phyloP scores from a whole-genome alignment of 805 yeast species.

The Cyberlindnera xylosilytica region DNA sequence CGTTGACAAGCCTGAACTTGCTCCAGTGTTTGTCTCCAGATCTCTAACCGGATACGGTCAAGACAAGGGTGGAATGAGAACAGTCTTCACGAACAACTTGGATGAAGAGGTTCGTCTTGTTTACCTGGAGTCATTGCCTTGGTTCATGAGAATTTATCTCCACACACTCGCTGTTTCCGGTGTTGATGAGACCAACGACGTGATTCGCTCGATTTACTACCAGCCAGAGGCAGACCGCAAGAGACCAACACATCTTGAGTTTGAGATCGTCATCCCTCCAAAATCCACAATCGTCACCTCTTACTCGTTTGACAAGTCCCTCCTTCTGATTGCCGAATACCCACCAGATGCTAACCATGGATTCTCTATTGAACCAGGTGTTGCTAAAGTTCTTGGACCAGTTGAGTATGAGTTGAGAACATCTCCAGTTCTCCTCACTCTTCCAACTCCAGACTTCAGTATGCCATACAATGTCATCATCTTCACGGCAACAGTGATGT shows the following conservation, averaged over 20 bases:
- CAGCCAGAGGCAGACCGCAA: slow-evolving; percentile 76
- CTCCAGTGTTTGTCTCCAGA: slow-evolving; percentile 74
- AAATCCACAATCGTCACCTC: slow-evolving; percentile 55
- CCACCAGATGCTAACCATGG: slow-evolving; percentile 99
- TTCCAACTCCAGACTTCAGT: slow-evolving; percentile 97
- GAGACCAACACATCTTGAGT: slow-evolving; percentile 82
- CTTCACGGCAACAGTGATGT: slow-evolving; percentile 88
- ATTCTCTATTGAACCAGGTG: slow-evolving; percentile 90
- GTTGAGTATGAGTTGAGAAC: slow-evolving; percentile 61
- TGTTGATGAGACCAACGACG: slow-evolving; percentile 28
- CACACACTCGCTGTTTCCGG: slow-evolving; percentile 51
- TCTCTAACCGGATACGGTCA: slow-evolving; percentile 91
- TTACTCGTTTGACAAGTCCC: slow-evolving; percentile 82
- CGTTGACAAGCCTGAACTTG: slow-evolving; percentile 38
- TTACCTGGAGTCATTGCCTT: slow-evolving; percentile 82
- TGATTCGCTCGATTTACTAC: slow-evolving; percentile 55
- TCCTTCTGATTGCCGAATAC: slow-evolving; percentile 81
- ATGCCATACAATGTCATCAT: slow-evolving; percentile 99
- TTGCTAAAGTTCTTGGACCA: slow-evolving; percentile 53
- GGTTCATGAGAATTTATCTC: slow-evolving; percentile 85
- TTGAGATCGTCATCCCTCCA: slow-evolving; percentile 63
- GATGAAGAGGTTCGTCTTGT: slow-evolving; percentile 45
- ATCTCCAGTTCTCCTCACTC: slow-evolving; percentile 76
- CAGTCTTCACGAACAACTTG: slow-evolving; percentile 70
- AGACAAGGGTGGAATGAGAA: slow-evolving; percentile 85